These are phyloP conservation scores for Phoma herbarum DNA, from an alignment of 2,329 filamentous ascomycete genomes.

Conservation along the genomic window DNA sequence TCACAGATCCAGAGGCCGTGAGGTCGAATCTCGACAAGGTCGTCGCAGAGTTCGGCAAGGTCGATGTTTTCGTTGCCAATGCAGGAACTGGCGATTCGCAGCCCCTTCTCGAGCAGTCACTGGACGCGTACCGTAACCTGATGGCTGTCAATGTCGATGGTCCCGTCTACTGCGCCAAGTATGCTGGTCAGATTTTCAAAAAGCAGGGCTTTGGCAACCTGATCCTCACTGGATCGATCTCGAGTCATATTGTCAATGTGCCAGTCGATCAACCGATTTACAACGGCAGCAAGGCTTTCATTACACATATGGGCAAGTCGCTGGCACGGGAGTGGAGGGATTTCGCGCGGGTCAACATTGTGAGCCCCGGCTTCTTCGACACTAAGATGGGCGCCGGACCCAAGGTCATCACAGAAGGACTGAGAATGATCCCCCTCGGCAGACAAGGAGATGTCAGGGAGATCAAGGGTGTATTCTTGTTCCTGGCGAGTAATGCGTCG, in stretches of 20 bases:
- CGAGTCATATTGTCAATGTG: slow-evolving; percentile 78
- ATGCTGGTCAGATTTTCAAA: slow-evolving; percentile 54
- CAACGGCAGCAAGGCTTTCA: slow-evolving; percentile 66
- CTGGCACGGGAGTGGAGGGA: slow-evolving; percentile 73
- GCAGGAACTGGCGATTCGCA: slow-evolving; percentile 69
- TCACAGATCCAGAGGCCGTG: slow-evolving; percentile 61
- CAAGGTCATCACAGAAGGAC: slow-evolving; percentile 69
- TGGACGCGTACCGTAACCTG: slow-evolving; percentile 71
- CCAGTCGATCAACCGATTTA: slow-evolving; percentile 67
- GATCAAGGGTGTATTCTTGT: slow-evolving; percentile 82
- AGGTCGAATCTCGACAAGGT: slow-evolving; percentile 67
- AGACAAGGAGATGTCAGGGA: slow-evolving; percentile 76
- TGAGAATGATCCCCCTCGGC: slow-evolving; percentile 78
- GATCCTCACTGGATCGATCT: slow-evolving; percentile 74
- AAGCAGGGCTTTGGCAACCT: slow-evolving; percentile 62
- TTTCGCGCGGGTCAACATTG: slow-evolving; percentile 71
- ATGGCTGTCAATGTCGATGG: slow-evolving; percentile 76
- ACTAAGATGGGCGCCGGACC: slow-evolving; percentile 70
- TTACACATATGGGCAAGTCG: slow-evolving; percentile 67
- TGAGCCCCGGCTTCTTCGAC: slow-evolving; percentile 72
- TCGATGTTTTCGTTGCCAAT: slow-evolving; percentile 72
- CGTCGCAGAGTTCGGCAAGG: slow-evolving; percentile 72
- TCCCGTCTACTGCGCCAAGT: slow-evolving; percentile 55
- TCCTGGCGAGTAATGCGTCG: slow-evolving; percentile 77
- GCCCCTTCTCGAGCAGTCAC: slow-evolving; percentile 63